Conservation (phyloP, 257 asterid genomes). For the Capsicum baccatum region DNA sequence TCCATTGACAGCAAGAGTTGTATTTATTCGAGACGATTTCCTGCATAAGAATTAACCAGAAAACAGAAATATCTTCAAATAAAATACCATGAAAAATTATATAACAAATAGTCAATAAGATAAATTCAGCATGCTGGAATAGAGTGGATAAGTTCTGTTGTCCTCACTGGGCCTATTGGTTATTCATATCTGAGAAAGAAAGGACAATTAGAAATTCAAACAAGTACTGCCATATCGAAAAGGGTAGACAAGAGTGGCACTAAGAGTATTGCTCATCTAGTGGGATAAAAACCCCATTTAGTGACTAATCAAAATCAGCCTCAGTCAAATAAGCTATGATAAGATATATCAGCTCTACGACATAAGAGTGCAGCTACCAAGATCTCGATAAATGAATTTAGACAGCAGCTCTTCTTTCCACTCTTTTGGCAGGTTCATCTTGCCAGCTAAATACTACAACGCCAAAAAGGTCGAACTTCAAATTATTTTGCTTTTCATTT, state of each 20-base stretch:
- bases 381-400: neutral
- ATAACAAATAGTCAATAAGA: neutral
- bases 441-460: constrained; percentile 22
- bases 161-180: neutral
- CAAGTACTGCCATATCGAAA: neutral
- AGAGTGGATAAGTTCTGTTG: neutral
- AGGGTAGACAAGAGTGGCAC: neutral
- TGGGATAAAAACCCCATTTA: neutral
- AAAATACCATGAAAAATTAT: neutral
- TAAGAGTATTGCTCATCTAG: neutral
- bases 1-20: constrained; percentile 94
- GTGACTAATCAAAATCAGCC: neutral
- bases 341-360: too few species aligned
- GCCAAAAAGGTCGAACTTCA: neutral
- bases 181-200: neutral
- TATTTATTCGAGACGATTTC: constrained; percentile 94
- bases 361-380: neutral
- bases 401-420: neutral
- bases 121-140: neutral
- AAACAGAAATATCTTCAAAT: constrained; percentile 21
- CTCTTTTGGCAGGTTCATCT: neutral
- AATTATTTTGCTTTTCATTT: neutral
- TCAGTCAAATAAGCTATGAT: neutral
- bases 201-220: neutral
- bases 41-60: constrained; percentile 52